phyloP scores from a whole-genome alignment of 225 moss, liverwort and hornwort genomes.

The Asterella californica region DNA sequence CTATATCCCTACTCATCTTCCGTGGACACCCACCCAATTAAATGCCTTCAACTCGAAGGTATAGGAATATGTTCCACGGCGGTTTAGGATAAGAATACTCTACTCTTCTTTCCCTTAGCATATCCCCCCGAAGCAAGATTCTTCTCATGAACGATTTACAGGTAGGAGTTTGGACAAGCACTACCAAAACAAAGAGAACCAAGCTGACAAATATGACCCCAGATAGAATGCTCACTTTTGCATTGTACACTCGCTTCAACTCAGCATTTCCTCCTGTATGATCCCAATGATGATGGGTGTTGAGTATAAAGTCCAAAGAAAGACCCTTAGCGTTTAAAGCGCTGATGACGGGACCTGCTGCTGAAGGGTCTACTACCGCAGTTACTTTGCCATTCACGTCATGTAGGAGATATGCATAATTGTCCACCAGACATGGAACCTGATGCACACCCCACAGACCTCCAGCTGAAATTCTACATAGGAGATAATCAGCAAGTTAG shows the following conservation, averaged over 20 bases:
- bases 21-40: neutral
- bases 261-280: constrained; percentile 94
- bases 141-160: neutral
- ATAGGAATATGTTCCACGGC: neutral
- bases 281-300: constrained; percentile 99
- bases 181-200: neutral
- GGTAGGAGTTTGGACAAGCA: neutral
- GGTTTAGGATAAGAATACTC: neutral
- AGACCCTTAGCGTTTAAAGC: constrained; percentile 69
- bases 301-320: constrained; percentile 80
- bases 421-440: constrained; percentile 96
- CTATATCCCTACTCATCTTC: too few species aligned
- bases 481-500: constrained; percentile 29
- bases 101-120: neutral
- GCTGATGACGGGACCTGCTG: constrained; percentile 76
- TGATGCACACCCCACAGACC: constrained; percentile 78
- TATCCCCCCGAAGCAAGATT: neutral
- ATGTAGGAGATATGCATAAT: constrained; percentile 93
- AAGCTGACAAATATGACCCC: neutral
- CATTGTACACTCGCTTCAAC: constrained; percentile 73
- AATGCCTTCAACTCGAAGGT: neutral
- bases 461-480: constrained; percentile 53
- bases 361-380: constrained; percentile 90
- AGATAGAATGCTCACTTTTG: constrained; percentile 49
- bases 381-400: constrained; percentile 65